Conservation (phyloP, 257 asterid genomes). For the Lithospermum erythrorhizon region DNA sequence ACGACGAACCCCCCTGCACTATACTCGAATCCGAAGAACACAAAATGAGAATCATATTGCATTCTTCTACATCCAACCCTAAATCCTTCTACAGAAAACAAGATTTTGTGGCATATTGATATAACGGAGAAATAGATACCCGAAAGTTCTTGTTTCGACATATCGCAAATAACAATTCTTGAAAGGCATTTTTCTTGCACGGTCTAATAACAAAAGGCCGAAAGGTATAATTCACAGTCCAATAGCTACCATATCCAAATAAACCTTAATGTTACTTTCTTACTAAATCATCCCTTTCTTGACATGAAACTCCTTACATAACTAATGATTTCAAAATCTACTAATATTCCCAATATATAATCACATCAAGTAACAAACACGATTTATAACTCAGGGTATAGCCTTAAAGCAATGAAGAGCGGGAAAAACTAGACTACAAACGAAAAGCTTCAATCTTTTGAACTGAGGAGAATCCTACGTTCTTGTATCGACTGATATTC, state of each 20-base stretch:
- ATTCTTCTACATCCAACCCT: neutral
- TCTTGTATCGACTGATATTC: too few species aligned
- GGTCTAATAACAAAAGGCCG: neutral
- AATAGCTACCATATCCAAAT: neutral
- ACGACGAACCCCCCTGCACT: constrained; percentile 25
- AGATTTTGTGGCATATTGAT: neutral
- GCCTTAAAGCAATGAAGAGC: too few species aligned
- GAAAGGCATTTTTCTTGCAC: neutral
- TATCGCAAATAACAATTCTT: neutral
- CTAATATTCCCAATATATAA: neutral
- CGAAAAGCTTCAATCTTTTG: too few species aligned
- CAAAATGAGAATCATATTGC: neutral
- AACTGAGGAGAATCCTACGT: too few species aligned
- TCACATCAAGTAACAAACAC: too few species aligned
- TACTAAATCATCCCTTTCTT: neutral
- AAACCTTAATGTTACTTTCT: too few species aligned
- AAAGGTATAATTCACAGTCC: neutral
- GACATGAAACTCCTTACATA: neutral
- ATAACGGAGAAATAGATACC: neutral
- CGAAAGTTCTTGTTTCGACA: neutral
- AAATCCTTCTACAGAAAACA: neutral
- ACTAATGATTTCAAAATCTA: neutral
- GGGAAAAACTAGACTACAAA: too few species aligned
- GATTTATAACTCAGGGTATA: too few species aligned
- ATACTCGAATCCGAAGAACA: constrained; percentile 12